Percentiles rank a stretch among this genome's conserved stretches.
Conservation (phyloP, 305 asterid genomes). For the Caryopteris hybrid region DNA sequence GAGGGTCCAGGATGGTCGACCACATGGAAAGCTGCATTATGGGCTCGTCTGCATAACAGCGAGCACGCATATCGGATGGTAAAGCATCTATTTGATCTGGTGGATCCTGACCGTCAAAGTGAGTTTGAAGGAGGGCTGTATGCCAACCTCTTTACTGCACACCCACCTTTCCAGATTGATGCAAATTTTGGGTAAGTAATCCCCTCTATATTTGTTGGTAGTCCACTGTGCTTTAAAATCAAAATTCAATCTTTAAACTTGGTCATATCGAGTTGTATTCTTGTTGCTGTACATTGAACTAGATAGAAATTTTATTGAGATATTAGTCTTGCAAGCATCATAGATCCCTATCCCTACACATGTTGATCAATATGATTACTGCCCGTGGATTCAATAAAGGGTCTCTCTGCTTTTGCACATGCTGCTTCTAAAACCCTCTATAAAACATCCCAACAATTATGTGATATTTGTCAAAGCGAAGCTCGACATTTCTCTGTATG, state of each 20-base stretch:
- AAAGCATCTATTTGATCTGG: conserved; percentile 59
- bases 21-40: conserved; percentile 61
- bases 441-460: too few relatives aligned
- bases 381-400: too few relatives aligned
- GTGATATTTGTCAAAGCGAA: too few relatives aligned
- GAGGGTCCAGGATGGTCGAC: conserved; percentile 92
- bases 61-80: conserved; percentile 69
- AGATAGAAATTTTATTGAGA: too few relatives aligned
- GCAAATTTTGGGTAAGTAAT: conserved; percentile 73
- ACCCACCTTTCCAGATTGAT: conserved; percentile 90
- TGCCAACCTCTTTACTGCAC: conserved; percentile 70
- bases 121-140: conserved; percentile 68
- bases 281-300: too few relatives aligned
- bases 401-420: too few relatives aligned
- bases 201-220: background rate
- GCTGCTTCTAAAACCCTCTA: too few relatives aligned
- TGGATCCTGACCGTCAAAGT: conserved; percentile 47
- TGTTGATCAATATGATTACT: too few relatives aligned
- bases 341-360: too few relatives aligned
- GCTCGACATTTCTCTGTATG: background rate
- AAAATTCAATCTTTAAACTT: background rate
- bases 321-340: too few relatives aligned
- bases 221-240: too few relatives aligned
- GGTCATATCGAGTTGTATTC: too few relatives aligned
- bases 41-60: conserved; percentile 71